Percentiles rank a stretch among this genome's conserved stretches.
Conservation (phyloP, 2,329 filamentous ascomycete species). For the Pseudocercospora cruenta region DNA sequence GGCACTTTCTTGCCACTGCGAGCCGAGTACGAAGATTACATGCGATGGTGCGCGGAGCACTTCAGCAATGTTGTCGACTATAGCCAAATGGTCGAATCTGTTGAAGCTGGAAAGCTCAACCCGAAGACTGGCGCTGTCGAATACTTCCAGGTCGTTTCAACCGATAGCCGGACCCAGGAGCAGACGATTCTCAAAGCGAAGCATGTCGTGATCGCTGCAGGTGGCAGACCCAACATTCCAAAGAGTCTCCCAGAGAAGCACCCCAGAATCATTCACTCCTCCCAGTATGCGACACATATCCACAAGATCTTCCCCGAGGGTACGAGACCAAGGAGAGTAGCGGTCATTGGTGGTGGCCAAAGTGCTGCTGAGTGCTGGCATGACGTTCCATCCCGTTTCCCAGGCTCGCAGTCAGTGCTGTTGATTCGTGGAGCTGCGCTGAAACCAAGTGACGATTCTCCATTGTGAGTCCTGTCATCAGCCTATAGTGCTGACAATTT, state of each 20-base stretch:
- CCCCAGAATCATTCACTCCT: conserved; percentile 82
- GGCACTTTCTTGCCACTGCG: conserved; percentile 84
- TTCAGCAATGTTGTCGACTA: conserved; percentile 78
- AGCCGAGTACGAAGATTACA: conserved; percentile 91
- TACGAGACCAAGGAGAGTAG: conserved; percentile 69
- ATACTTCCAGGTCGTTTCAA: conserved; percentile 69
- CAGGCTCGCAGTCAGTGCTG: conserved; percentile 75
- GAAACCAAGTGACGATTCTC: conserved; percentile 90
- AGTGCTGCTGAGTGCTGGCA: conserved; percentile 95
- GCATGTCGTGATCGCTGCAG: conserved; percentile 72
- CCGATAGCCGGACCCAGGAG: conserved; percentile 62
- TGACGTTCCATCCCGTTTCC: conserved; percentile 80
- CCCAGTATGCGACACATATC: conserved; percentile 73
- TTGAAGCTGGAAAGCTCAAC: conserved; percentile 61
- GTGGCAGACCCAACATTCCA: conserved; percentile 72
- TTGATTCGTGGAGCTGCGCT: conserved; percentile 83
- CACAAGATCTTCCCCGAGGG: conserved; percentile 62
- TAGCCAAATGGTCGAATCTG: conserved; percentile 72
- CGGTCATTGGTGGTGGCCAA: conserved; percentile 86
- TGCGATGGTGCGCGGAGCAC: conserved; percentile 84
- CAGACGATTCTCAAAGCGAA: conserved; percentile 59
- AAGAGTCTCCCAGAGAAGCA: conserved; percentile 69
- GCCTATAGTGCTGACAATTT: not conserved
- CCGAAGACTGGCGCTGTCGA: conserved; percentile 59
- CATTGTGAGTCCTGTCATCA: conserved; percentile 61